A percentile compares a stretch with the other conserved stretches of the same genome.
These are phyloP conservation scores for Solanum okadae DNA, from an alignment of 257 asterid genomes.

Conservation along the genomic window DNA sequence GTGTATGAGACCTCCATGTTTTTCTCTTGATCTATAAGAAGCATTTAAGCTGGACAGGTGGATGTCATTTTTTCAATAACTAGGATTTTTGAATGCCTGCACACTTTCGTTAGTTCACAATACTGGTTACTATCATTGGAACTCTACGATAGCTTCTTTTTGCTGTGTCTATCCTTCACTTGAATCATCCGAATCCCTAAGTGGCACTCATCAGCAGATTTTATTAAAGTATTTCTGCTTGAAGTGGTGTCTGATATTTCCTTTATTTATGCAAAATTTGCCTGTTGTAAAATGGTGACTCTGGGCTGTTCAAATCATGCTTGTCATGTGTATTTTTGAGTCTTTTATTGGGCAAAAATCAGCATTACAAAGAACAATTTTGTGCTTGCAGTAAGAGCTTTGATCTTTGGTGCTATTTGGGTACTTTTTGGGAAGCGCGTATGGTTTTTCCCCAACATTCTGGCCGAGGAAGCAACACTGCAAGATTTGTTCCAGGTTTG, in stretches of 20 bases:
- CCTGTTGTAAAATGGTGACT: neutral
- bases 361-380: neutral
- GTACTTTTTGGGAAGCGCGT: slow-evolving; percentile 77
- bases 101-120: neutral
- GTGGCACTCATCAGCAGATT: neutral
- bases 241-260: neutral
- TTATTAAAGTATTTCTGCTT: neutral
- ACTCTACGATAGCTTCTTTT: neutral
- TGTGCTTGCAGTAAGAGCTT: slow-evolving; percentile 64
- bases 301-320: neutral
- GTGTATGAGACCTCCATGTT: neutral
- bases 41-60: neutral
- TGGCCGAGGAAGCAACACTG: slow-evolving; percentile 96
- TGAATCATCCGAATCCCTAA: neutral
- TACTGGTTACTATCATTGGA: neutral
- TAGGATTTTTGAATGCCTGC: neutral
- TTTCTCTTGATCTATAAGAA: neutral
- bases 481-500: slow-evolving; percentile 94
- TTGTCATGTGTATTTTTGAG: neutral
- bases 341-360: neutral
- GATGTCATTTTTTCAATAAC: neutral
- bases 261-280: neutral
- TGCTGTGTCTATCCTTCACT: neutral
- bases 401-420: slow-evolving; percentile 73
- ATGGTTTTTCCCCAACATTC: slow-evolving; percentile 98